Conservation (phyloP, 257 asterid species). For the Phtheirospermum japonicum region DNA sequence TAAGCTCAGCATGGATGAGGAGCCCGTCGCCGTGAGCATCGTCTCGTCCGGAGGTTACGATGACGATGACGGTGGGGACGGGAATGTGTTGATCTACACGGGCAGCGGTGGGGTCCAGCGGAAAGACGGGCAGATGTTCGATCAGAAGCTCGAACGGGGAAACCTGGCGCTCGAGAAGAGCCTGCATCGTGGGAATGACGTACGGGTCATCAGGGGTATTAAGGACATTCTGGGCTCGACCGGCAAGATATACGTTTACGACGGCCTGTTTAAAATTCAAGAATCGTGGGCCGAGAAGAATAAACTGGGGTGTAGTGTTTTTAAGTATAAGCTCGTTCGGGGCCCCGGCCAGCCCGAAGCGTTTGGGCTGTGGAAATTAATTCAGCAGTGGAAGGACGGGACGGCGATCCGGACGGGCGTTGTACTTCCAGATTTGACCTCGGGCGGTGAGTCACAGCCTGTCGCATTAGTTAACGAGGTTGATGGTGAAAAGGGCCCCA, state of each 20-base stretch:
- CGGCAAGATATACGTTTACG: slow-evolving; percentile 78
- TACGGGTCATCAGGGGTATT: slow-evolving; percentile 55
- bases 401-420: slow-evolving; percentile 53
- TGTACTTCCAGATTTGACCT: slow-evolving; percentile 76
- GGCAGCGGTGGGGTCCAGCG: slow-evolving; percentile 89
- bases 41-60: slow-evolving; percentile 87
- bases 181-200: slow-evolving; percentile 52
- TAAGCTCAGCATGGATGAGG: slow-evolving; percentile 58
- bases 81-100: slow-evolving; percentile 64
- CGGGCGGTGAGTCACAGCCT: slow-evolving; percentile 74
- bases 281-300: slow-evolving; percentile 83
- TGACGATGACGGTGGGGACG: slow-evolving; percentile 64
- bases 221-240: slow-evolving; percentile 32
- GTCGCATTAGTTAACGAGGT: slow-evolving; percentile 83
- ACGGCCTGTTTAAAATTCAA: slow-evolving; percentile 76
- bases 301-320: slow-evolving; percentile 67
- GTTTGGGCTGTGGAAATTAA: slow-evolving; percentile 74
- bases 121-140: slow-evolving; percentile 71
- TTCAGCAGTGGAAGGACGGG: slow-evolving; percentile 90
- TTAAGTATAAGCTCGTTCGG: slow-evolving; percentile 79
- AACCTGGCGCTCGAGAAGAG: slow-evolving; percentile 59
- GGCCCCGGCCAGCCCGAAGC: slow-evolving; percentile 83
- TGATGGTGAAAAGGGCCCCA: slow-evolving; percentile 85
- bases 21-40: slow-evolving; percentile 88
- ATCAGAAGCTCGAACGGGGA: slow-evolving; percentile 91